Conservation (phyloP, 2,329 filamentous ascomycete species). For the Pleurostoma richardsiae region DNA sequence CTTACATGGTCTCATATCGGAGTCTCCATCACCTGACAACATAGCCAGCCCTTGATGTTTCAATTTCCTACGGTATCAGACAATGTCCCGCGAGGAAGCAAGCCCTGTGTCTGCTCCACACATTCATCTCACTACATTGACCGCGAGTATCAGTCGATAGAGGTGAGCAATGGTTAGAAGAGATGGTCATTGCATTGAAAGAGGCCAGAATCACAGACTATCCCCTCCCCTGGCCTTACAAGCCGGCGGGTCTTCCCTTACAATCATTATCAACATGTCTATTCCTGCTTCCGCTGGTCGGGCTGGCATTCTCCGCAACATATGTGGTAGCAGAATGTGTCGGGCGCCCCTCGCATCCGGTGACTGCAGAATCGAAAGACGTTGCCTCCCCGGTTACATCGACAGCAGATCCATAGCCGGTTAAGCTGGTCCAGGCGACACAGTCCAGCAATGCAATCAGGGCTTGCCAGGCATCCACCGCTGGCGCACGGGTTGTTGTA, state of each 20-base stretch:
- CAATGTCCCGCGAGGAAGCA: no score
- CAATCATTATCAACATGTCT: no score
- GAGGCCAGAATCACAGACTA: neutral
- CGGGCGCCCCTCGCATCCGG: slow-evolving; percentile 37
- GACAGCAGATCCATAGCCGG: slow-evolving; percentile 45
- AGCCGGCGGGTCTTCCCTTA: no score
- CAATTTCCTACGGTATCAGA: no score
- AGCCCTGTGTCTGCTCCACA: no score
- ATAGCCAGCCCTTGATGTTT: no score
- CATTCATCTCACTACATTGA: no score
- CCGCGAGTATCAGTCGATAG: no score
- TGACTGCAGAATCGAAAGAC: slow-evolving; percentile 38
- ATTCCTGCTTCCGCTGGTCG: slow-evolving; percentile 14
- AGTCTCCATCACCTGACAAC: no score
- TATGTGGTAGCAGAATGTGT: slow-evolving; percentile 48
- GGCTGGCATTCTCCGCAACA: slow-evolving; percentile 38
- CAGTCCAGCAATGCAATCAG: slow-evolving; percentile 39
- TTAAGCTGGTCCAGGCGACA: slow-evolving; percentile 44
- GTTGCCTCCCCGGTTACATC: slow-evolving; percentile 41
- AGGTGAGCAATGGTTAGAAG: no score
- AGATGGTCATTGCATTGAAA: no score
- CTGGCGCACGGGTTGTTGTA: slow-evolving; percentile 37
- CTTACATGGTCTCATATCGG: no score
- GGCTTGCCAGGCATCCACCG: slow-evolving; percentile 38
- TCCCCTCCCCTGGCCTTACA: neutral